phyloP scores from a whole-genome alignment of 305 asterid species.

The Caryopteris hybrid region DNA sequence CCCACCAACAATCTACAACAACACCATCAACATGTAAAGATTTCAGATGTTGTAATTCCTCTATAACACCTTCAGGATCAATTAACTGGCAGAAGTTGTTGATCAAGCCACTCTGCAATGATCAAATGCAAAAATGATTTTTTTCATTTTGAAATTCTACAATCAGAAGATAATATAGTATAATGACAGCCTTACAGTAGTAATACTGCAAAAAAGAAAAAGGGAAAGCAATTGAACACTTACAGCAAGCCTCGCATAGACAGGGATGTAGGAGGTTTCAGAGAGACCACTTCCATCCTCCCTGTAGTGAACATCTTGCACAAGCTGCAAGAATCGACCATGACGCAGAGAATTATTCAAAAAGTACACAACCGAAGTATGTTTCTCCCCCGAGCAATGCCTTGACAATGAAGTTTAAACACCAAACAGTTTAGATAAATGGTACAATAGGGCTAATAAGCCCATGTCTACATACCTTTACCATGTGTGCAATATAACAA shows the following conservation, averaged over 20 bases:
- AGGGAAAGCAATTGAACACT: conserved; percentile 28
- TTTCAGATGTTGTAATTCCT: conserved; percentile 53
- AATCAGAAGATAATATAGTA: conserved; percentile 11
- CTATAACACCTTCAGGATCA: conserved; percentile 61
- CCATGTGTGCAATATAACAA: background rate
- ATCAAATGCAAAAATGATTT: conserved; percentile 15
- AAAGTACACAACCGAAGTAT: conserved; percentile 24
- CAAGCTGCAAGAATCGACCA: conserved; percentile 53
- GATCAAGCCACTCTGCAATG: conserved; percentile 56
- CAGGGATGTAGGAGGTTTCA: conserved; percentile 55
- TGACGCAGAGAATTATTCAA: conserved; percentile 29
- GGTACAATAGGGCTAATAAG: background rate
- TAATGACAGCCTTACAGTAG: background rate
- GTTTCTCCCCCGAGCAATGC: conserved; percentile 25
- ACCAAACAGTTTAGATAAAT: conserved; percentile 16
- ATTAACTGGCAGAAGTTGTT: conserved; percentile 65
- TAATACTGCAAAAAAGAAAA: conserved; percentile 6
- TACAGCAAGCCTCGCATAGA: conserved; percentile 61
- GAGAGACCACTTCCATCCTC: conserved; percentile 44
- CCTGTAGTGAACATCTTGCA: conserved; percentile 50
- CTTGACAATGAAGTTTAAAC: conserved; percentile 24
- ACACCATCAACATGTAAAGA: conserved; percentile 57
- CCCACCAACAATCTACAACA: conserved; percentile 76
- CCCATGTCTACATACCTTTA: conserved; percentile 1
- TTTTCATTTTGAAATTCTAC: background rate